Base-by-base conservation (phyloP, 192 early-diverging fungal genomes). In the Lunasporangiospora selenospora region DNA sequence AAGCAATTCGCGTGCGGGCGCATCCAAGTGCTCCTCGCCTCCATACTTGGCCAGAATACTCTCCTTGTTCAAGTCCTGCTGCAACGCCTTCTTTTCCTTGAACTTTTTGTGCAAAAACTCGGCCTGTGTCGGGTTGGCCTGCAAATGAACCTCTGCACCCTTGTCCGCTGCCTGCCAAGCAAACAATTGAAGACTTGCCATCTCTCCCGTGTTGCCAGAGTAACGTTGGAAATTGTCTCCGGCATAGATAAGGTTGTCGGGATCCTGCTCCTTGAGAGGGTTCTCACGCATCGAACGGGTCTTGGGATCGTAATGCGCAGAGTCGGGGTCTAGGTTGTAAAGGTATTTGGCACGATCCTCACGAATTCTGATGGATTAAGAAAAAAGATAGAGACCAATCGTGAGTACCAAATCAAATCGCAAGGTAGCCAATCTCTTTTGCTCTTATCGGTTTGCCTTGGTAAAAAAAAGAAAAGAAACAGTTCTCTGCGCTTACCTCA, bases 341-440 rank as follows among this genome's bases (percentile, higher is more conserved):
- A 99, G 82, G 75, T 99, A 99, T 79, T 99, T 99, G 24, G 98
- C 97, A 18, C 95, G 97, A 78, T 99, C 98, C 81, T 99, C 98
- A 78, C 98, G 93, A 79, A 99, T 98, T 79, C 87, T 86, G 38
- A 48, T 23, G 18, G 32, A 63, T 27, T 19, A 49, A 49, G 13
- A 19, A 44, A 27, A 33, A 12, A 0, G 23, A 21, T 3, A 19
- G 41, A 1, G 19, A 42, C 16, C 41, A 42, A 42, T 18, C 19
- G 16, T 3, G 41, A 2, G 16, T 42, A 42, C 16, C 19, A 42
- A 42, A 1, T 18, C 16, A 42, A 42, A 42, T 18, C 41, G 16
- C 19, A 19, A 3, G 49, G 49, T n/a, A 23, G 27, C 15, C 51
- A 56, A 21, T 48, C 16, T 2, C 36, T 8, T 19, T 34, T 40